Percentiles rank a stretch among this genome's conserved stretches.
phyloP scores from a whole-genome alignment of 2,329 filamentous ascomycete genomes.

The Colletotrichum kahawae region DNA sequence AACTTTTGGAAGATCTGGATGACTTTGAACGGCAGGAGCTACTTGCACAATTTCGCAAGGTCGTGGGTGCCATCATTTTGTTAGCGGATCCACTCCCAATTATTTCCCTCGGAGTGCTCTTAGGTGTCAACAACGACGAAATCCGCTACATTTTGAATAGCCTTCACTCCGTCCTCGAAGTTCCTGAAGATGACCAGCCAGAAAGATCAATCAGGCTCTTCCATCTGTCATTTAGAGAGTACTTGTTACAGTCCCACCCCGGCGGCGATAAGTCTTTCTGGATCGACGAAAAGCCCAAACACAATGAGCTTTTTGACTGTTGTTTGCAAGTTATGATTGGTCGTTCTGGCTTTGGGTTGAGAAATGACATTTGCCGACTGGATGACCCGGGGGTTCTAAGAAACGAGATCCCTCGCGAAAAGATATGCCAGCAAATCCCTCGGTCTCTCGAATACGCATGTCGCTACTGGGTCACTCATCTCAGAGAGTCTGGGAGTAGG shows the following conservation, averaged over 20 bases:
- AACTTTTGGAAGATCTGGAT: neutral
- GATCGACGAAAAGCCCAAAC: neutral
- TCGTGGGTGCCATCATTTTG: neutral
- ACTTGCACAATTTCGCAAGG: neutral
- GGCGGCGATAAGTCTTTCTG: accelerated
- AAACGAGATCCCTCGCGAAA: neutral
- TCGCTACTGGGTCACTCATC: neutral
- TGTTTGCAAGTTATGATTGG: neutral
- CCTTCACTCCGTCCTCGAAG: neutral
- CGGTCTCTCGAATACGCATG: neutral
- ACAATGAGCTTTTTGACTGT: neutral
- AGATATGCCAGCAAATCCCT: neutral
- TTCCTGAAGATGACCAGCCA: neutral
- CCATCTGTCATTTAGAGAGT: neutral
- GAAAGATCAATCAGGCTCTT: neutral
- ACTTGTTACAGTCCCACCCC: neutral
- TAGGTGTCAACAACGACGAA: accelerated
- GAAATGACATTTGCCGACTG: neutral
- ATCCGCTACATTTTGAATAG: neutral
- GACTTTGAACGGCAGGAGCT: accelerated
- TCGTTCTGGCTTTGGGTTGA: neutral
- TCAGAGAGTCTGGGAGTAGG: neutral
- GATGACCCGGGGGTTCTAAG: neutral
- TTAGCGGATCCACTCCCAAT: neutral
- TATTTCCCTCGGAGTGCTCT: accelerated